Percentiles rank a stretch among this genome's conserved stretches.
phyloP scores from a whole-genome alignment of 176 grass and related monocot genomes.

The Cenchrus fungigraminus region DNA sequence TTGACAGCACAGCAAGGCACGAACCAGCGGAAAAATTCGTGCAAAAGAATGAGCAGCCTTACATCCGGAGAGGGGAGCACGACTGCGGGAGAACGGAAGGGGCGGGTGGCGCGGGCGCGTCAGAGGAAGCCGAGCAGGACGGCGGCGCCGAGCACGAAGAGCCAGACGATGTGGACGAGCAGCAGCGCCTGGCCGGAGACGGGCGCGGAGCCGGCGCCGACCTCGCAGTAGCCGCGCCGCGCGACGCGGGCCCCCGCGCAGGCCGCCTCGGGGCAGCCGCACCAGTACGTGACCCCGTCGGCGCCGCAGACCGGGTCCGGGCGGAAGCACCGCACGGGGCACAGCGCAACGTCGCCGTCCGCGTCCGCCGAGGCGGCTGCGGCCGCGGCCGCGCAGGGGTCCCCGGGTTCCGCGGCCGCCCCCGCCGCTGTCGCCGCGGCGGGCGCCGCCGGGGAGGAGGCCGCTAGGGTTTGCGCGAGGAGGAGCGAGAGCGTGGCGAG shows the following conservation, averaged over 20 bases:
- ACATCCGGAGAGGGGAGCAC: background rate
- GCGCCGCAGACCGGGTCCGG: slow-evolving; percentile 85
- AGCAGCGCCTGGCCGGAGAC: slow-evolving; percentile 82
- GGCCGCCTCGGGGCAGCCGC: slow-evolving; percentile 79
- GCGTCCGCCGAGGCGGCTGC: slow-evolving; percentile 34
- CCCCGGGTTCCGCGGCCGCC: slow-evolving; percentile 23
- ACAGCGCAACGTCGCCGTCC: slow-evolving; percentile 30
- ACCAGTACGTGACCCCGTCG: slow-evolving; percentile 85
- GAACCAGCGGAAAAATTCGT: background rate
- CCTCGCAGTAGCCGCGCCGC: slow-evolving; percentile 78
- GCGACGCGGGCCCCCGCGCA: slow-evolving; percentile 75
- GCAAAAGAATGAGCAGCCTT: background rate
- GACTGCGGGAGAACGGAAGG: background rate
- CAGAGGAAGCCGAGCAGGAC: slow-evolving; percentile 90
- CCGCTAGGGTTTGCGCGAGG: slow-evolving; percentile 57
- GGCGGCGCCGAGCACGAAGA: slow-evolving; percentile 81
- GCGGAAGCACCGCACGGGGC: slow-evolving; percentile 80
- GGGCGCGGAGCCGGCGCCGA: slow-evolving; percentile 63
- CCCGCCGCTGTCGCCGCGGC: background rate
- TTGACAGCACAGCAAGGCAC: background rate
- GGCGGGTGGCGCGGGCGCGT: background rate
- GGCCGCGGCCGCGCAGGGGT: slow-evolving; percentile 45
- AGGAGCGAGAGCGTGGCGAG: slow-evolving; percentile 38
- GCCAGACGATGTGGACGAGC: slow-evolving; percentile 94
- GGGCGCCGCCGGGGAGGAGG: slow-evolving; percentile 13